Evolutionary conservation across 2,329 filamentous ascomycete species (phyloP).

Genomic region (Penicillium sp.): DNA sequence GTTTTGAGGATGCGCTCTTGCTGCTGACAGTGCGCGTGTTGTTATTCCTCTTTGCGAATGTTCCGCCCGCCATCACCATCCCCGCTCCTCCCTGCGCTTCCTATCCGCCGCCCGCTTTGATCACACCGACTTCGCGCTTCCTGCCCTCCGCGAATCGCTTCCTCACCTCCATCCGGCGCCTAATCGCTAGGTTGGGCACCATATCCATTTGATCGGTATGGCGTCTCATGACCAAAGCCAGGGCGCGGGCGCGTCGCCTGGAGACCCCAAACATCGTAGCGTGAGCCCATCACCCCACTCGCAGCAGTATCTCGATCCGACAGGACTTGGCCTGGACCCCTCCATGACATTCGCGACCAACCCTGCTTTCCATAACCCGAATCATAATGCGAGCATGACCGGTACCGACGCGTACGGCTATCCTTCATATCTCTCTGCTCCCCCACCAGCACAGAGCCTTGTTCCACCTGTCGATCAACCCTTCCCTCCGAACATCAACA

Average conservation of each 20-base stretch:
- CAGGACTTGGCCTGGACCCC: slow-evolving; percentile 37
- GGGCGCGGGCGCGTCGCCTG: slow-evolving; percentile 37
- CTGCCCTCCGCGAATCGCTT: neutral
- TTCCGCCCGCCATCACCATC: neutral
- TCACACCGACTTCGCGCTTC: slow-evolving; percentile 5
- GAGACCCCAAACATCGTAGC: slow-evolving; percentile 39
- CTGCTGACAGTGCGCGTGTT: slow-evolving; percentile 1
- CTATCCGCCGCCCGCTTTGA: slow-evolving; percentile 1
- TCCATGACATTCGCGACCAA: slow-evolving; percentile 36
- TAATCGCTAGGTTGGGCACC: neutral
- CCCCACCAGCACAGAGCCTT: slow-evolving; percentile 30
- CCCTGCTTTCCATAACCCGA: slow-evolving; percentile 32
- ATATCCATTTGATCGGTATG: slow-evolving; percentile 22
- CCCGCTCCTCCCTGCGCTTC: slow-evolving; percentile 6
- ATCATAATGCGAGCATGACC: slow-evolving; percentile 26
- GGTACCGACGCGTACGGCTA: slow-evolving; percentile 39
- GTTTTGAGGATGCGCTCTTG: neutral
- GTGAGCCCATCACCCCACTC: slow-evolving; percentile 45
- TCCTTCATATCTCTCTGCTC: slow-evolving; percentile 35
- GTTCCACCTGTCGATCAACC: slow-evolving; percentile 32
- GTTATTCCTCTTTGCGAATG: slow-evolving; percentile 4
- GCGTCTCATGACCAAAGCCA: slow-evolving; percentile 34
- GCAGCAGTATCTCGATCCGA: slow-evolving; percentile 39
- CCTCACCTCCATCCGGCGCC: neutral
- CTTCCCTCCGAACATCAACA: slow-evolving; percentile 28